Base-by-base conservation (phyloP, 345 rosid genomes). In the Cochlearia excelsa region DNA sequence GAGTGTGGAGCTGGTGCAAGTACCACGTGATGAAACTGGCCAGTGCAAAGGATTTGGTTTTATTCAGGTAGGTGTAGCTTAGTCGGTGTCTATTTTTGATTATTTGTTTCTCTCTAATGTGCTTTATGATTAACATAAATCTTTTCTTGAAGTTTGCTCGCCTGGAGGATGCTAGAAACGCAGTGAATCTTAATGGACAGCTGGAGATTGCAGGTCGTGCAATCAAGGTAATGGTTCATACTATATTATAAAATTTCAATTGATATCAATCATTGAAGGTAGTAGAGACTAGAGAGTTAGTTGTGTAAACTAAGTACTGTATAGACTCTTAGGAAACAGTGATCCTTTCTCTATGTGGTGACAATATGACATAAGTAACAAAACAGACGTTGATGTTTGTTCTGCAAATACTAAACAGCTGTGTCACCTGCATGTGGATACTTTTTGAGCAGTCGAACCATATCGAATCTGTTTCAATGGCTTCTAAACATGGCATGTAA, bases 1-100 rank as follows among this genome's bases (percentile, higher is more conserved):
- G 66, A 57, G 74, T 16, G 99, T 93, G 70, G 99, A 93, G 83
- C 75, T 93, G 74, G 99, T 93, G 66, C 99, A 93, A 49, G 77
- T 93, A 72, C 97, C 99, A 5, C 79, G 79, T 60, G 97, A 93
- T 64, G 97, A 87, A 78, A 68, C 80, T 62, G 92, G 97, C 10
- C 87, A 59, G 39, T 93, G 92, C 80, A 89, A 93, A 78, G 99
- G 99, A 61, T 89, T 84, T 81, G 99, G 95, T 52, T 93, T 89
- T 76, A 87, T 93, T 66, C 99, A 87, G 97, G 99, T 83, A 56
- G 54, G 85, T 75, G 29, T 41, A 49, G 57, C 23, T 16, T 16
- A 16, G 23, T n/a, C 30, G n/a, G 11, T 57, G 44, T 4, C 48
- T 23, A 16, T 16, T 46, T 9, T 45, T 52, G 48, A 27, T 26